A percentile compares a stretch with the other conserved stretches of the same genome.
Conservation (phyloP, 2,329 filamentous ascomycete genomes). For the Chaetomiaceae sp. region DNA sequence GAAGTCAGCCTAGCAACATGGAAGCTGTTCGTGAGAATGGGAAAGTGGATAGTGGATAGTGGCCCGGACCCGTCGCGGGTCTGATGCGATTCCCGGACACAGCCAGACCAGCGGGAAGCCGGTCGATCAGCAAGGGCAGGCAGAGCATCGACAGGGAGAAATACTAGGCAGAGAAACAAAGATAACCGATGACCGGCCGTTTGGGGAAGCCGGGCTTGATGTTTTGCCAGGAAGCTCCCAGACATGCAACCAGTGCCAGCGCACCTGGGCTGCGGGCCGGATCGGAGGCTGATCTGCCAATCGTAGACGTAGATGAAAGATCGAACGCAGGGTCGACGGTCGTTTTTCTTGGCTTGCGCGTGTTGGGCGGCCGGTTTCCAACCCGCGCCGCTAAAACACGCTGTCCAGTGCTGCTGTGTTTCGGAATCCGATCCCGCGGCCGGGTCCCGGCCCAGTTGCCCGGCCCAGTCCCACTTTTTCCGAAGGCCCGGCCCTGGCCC, state of each 20-base stretch:
- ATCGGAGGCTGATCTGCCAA: neutral
- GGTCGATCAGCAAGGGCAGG: neutral
- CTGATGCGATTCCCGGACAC: neutral
- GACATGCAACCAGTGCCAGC: too few species aligned
- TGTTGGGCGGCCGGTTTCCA: constrained; percentile 6
- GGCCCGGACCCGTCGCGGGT: neutral
- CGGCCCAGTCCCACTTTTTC: constrained; percentile 10
- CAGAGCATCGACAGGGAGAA: too few species aligned
- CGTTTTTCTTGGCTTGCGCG: neutral
- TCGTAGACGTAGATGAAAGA: neutral
- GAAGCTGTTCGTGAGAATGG: too few species aligned
- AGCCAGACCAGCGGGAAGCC: neutral
- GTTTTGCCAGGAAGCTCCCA: constrained; percentile 1
- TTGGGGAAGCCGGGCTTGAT: neutral
- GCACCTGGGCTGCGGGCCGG: neutral
- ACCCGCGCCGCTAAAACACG: constrained; percentile 1
- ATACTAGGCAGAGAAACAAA: too few species aligned
- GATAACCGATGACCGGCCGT: neutral
- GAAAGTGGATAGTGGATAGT: too few species aligned
- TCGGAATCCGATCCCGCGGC: constrained; percentile 7
- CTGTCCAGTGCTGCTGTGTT: constrained; percentile 8
- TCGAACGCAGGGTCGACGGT: too few species aligned
- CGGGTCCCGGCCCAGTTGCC: constrained; percentile 1
- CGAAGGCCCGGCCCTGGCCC: constrained; percentile 1
- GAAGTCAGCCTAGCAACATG: neutral